Evolutionary conservation across 768 basidiomycete genomes (phyloP), one percentile per base, ranked within the genome.

Genomic region (Amanita subjunquillea): DNA sequence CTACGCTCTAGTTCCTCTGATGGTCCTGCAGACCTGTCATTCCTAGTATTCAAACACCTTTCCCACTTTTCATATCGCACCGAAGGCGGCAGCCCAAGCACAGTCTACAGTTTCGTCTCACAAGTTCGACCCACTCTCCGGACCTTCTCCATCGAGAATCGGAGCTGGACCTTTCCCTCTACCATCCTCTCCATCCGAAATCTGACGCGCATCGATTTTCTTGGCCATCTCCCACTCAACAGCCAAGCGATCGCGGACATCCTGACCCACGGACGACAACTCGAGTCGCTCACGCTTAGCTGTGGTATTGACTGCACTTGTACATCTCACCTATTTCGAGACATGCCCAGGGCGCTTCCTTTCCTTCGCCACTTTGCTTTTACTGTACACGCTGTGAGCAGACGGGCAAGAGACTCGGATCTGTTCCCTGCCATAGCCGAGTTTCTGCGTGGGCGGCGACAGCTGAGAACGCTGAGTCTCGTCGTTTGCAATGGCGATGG

Each of bases 381-480:
- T 57, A 69, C 69, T 10, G 71, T 80, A 15, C 62, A 66, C n/a
- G 63, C 61, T 2, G 60, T 79, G 2, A 67, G 69, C 10, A 69
- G 74, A 47, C 67, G 77, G 17, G 64, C 73, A 12, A 54, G 60
- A 2, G 84, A 87, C 59, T 68, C 74, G 12, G 84, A 84, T 58
- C 69, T 87, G 3, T 84, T 87, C 68, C 83, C 82, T 2, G 75
- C 85, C 6, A 72, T 88, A 40, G 73, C 79, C 4, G 83, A 80
- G 29, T 85, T 87, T 61, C 65, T 88, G 32, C 75, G 81, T 12
- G 78, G 75, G 6, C 70, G 82, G 41, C 64, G 63, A 20, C 65
- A 75, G 38, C 65, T 88, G 38, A 68, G 67, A n/a, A 76, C 76
- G 0, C 72, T 86, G 23, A 68, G 73, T 41, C 69, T 87, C 0